phyloP scores from a whole-genome alignment of 2,329 filamentous ascomycete species.

The Basipetospora chlamydospora region DNA sequence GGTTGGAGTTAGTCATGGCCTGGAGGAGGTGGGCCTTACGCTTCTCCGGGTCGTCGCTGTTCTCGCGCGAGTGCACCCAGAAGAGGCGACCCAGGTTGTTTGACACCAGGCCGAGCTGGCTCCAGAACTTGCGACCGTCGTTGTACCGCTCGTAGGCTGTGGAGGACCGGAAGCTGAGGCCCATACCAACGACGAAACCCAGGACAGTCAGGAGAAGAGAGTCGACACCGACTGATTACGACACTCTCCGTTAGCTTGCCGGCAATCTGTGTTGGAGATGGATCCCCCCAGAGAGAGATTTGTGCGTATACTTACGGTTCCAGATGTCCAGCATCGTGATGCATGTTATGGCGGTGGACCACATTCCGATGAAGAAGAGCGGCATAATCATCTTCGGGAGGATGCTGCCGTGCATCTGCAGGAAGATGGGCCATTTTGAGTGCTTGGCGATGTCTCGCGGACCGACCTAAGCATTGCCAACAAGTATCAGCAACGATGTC shows the following conservation, averaged over 20 bases:
- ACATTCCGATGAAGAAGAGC: slow-evolving; percentile 43
- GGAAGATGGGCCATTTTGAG: slow-evolving; percentile 62
- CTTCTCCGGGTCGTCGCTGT: slow-evolving; percentile 5
- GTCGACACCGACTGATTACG: slow-evolving; percentile 30
- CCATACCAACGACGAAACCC: slow-evolving; percentile 68
- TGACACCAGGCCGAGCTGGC: slow-evolving; percentile 43
- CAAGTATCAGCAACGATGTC: background rate
- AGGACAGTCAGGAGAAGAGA: slow-evolving; percentile 57
- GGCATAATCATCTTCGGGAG: slow-evolving; percentile 62
- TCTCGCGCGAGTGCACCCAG: slow-evolving; percentile 51
- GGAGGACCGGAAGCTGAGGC: slow-evolving; percentile 63
- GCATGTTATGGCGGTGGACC: slow-evolving; percentile 51
- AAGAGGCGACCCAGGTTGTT: slow-evolving; percentile 61
- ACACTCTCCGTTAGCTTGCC: too few species aligned
- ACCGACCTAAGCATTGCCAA: too few species aligned
- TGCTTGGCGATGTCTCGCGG: slow-evolving; percentile 58
- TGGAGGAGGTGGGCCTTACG: slow-evolving; percentile 10
- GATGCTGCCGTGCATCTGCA: slow-evolving; percentile 64
- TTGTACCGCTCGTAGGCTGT: slow-evolving; percentile 63
- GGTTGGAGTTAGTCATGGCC: slow-evolving; percentile 49
- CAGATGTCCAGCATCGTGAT: slow-evolving; percentile 33
- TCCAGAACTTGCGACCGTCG: slow-evolving; percentile 51
- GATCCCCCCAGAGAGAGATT: too few species aligned
- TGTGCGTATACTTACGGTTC: slow-evolving; percentile 5
- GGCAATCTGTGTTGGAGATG: background rate